Base-by-base conservation (phyloP, 805 yeast genomes). In the Torulaspora franciscae region DNA sequence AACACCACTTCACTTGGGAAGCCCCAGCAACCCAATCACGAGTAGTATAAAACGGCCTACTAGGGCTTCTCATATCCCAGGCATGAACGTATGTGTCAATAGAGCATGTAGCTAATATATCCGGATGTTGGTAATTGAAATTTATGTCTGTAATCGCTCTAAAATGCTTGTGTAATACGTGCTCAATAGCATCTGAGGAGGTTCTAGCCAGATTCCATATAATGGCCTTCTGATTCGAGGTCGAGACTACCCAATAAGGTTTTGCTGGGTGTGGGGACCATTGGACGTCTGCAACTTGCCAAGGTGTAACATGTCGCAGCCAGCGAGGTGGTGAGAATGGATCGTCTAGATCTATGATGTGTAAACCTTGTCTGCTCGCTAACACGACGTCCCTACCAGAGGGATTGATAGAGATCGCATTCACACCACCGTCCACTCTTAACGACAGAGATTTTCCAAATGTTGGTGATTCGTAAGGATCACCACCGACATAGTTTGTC, bases 261-360 rank as follows among this genome's bases (percentile, higher is more conserved):
- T 85, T 86, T 1, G 81, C 74, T 5, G 76, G 72, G 61, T 93
- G 97, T 0, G 97, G 96, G 2, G 95, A 86, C 98, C 99, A 93
- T 64, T 93, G 98, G 1, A 91, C 97, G 62, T 91, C 97, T 0
- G 99, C 96, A 3, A 93, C 99, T 64, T 93, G 98, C 98, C 98
- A 93, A 0, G 95, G 81, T 0, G 97, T 91, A 28, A 81, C 74
- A 59, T 93, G 96, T 44, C 82, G 95, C 11, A 93, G 75, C 90
- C 95, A 88, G 47, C 99, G 71, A 0, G 99, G 99, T 0, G 95
- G 89, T 0, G 91, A 79, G 65, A 87, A 91, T 1, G 98, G 99
- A 62, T 93, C 96, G 58, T 91, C 96, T 33, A 93, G 66, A 66
- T 93, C 98, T n/a, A 91, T 82, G 30, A 93, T 80, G 62, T 81